These are phyloP conservation scores for Pythium oligandrum DNA, from an alignment of 352 stramenopile species.

Conservation along the genomic window DNA sequence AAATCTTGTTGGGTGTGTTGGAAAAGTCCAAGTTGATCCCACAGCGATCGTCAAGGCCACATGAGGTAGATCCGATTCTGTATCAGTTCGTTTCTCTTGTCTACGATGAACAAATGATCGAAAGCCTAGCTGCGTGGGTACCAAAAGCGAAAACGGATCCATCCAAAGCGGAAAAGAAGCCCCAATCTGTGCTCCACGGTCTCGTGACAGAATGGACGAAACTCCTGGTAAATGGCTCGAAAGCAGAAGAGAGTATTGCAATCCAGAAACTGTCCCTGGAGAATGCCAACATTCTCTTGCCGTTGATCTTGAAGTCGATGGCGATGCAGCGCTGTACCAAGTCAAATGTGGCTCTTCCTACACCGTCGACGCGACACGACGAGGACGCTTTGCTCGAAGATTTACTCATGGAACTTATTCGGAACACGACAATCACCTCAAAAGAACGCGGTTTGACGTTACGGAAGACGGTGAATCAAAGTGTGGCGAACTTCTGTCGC, in stretches of 20 bases:
- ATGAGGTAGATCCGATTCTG: slow-evolving; percentile 42
- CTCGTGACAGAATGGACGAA: slow-evolving; percentile 52
- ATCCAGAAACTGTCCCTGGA: slow-evolving; percentile 40
- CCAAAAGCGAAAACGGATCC: background rate
- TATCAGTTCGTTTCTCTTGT: slow-evolving; percentile 49
- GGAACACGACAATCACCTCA: slow-evolving; percentile 23
- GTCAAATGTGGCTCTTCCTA: slow-evolving; percentile 2
- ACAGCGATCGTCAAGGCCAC: slow-evolving; percentile 25
- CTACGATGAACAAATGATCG: slow-evolving; percentile 42
- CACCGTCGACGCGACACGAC: slow-evolving; percentile 10
- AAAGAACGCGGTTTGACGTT: slow-evolving; percentile 30
- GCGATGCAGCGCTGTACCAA: slow-evolving; percentile 18
- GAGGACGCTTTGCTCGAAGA: slow-evolving; percentile 41
- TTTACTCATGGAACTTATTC: slow-evolving; percentile 36
- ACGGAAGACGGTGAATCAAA: slow-evolving; percentile 67
- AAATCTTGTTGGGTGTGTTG: slow-evolving; percentile 43
- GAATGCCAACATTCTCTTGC: slow-evolving; percentile 51
- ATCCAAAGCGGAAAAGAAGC: background rate
- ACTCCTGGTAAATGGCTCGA: slow-evolving; percentile 38
- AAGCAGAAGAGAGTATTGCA: slow-evolving; percentile 32
- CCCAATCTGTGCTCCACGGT: slow-evolving; percentile 30
- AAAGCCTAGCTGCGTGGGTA: slow-evolving; percentile 4
- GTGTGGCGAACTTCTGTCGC: slow-evolving; percentile 47
- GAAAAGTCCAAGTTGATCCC: slow-evolving; percentile 52
- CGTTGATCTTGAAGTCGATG: slow-evolving; percentile 67